Evolutionary conservation across 306 rosid species (phyloP).

Genomic region (Canavalia gladiata): DNA sequence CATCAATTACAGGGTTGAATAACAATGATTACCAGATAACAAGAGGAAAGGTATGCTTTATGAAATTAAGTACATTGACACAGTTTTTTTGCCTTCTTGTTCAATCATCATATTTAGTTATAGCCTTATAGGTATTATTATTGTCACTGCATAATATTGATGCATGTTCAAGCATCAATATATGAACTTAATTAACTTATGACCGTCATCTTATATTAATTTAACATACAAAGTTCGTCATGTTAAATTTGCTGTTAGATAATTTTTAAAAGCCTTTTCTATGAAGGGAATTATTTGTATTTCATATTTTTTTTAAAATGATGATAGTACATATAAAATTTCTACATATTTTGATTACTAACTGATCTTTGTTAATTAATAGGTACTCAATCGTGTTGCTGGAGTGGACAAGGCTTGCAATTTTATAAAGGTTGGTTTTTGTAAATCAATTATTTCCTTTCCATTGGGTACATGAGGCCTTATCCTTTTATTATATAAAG

Average conservation of each 20-base stretch:
- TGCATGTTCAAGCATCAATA: slow-evolving; percentile 27
- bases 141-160: neutral
- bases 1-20: slow-evolving; percentile 89
- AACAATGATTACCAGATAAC: slow-evolving; percentile 94
- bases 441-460: slow-evolving; percentile 39
- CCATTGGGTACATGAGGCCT: neutral
- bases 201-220: slow-evolving; percentile 10
- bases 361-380: slow-evolving; percentile 39
- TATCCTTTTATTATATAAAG: neutral
- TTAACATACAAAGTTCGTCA: neutral
- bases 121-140: neutral
- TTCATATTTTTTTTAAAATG: neutral
- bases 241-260: neutral
- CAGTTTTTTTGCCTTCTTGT: slow-evolving; percentile 14
- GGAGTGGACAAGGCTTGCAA: slow-evolving; percentile 81
- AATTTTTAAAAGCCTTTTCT: slow-evolving; percentile 23
- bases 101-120: slow-evolving; percentile 13
- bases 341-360: slow-evolving; percentile 11
- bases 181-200: neutral
- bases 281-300: neutral
- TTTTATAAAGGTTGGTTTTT: slow-evolving; percentile 76
- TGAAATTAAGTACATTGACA: slow-evolving; percentile 31
- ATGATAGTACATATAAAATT: neutral
- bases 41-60: slow-evolving; percentile 79
- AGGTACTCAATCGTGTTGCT: slow-evolving; percentile 79